phyloP scores from a whole-genome alignment of 2,329 filamentous ascomycete genomes.

The Pseudogymnoascus sp. region DNA sequence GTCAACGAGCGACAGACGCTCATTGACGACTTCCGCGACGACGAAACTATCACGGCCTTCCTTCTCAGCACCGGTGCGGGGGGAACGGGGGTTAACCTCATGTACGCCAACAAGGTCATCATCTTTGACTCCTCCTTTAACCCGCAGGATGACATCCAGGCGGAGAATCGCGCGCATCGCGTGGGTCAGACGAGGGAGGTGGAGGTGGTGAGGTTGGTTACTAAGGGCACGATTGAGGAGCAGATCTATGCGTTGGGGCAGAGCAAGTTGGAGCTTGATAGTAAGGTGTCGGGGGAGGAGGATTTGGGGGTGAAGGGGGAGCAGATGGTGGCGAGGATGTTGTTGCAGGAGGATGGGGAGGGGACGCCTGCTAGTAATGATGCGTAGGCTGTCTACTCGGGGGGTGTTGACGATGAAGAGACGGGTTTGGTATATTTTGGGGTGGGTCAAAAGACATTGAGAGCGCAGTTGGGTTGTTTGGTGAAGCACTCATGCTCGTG shows the following conservation, averaged over 20 bases:
- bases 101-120: constrained; percentile 92
- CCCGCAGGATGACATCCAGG: constrained; percentile 95
- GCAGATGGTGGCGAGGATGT: constrained; percentile 40
- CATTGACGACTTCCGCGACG: constrained; percentile 75
- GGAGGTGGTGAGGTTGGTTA: constrained; percentile 80
- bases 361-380: background rate
- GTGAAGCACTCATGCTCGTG: background rate
- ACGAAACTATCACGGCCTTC: constrained; percentile 76
- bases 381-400: too few relatives aligned
- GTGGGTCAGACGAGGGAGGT: constrained; percentile 87
- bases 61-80: constrained; percentile 88
- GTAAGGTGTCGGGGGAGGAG: constrained; percentile 53
- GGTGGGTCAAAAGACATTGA: background rate
- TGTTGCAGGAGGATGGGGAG: constrained; percentile 18
- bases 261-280: constrained; percentile 86
- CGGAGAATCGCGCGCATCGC: constrained; percentile 91
- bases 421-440: background rate
- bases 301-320: constrained; percentile 40
- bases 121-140: constrained; percentile 98
- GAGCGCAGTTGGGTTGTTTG: background rate
- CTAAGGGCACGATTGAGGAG: constrained; percentile 77
- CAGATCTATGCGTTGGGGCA: constrained; percentile 85
- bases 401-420: too few relatives aligned
- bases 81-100: constrained; percentile 94
- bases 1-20: constrained; percentile 78